These are phyloP conservation scores for Botryosphaeria agaves DNA, from an alignment of 2,329 filamentous ascomycete species.

Conservation along the genomic window DNA sequence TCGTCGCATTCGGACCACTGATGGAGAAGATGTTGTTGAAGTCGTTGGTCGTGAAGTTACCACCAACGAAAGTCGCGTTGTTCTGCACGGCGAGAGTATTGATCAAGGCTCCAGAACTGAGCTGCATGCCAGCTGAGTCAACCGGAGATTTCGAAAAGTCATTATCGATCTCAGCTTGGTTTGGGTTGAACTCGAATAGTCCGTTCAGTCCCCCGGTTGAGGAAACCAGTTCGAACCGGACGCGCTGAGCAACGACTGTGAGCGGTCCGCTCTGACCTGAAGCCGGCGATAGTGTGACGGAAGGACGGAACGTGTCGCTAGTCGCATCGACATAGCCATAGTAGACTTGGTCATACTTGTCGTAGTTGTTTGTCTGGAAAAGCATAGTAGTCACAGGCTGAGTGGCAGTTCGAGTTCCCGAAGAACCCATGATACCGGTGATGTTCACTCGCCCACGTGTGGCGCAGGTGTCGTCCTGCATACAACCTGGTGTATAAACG, in stretches of 20 bases:
- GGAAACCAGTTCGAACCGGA: constrained; percentile 59
- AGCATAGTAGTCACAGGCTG: constrained; percentile 41
- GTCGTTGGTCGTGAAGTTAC: constrained; percentile 59
- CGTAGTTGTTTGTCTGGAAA: constrained; percentile 85
- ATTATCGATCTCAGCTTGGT: constrained; percentile 36
- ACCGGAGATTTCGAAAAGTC: constrained; percentile 58
- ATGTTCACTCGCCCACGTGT: constrained; percentile 70
- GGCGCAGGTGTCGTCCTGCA: constrained; percentile 58
- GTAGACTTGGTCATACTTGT: constrained; percentile 92
- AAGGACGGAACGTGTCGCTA: constrained; percentile 56
- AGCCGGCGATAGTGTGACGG: constrained; percentile 58
- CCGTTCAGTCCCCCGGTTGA: constrained; percentile 74
- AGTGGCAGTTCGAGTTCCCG: constrained; percentile 22
- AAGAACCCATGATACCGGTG: constrained; percentile 52
- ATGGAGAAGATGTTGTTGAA: constrained; percentile 67
- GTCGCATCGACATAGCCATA: constrained; percentile 68
- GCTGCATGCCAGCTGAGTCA: constrained; percentile 55
- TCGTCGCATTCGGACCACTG: constrained; percentile 40
- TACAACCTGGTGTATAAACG: constrained; percentile 83
- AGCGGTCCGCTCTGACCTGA: constrained; percentile 46
- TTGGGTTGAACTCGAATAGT: constrained; percentile 74
- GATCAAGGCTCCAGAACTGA: constrained; percentile 51
- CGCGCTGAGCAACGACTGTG: constrained; percentile 75
- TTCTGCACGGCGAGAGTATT: constrained; percentile 47
- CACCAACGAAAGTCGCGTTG: constrained; percentile 57